Conservation (phyloP, 768 basidiomycete species). For the Suillus variegatus region DNA sequence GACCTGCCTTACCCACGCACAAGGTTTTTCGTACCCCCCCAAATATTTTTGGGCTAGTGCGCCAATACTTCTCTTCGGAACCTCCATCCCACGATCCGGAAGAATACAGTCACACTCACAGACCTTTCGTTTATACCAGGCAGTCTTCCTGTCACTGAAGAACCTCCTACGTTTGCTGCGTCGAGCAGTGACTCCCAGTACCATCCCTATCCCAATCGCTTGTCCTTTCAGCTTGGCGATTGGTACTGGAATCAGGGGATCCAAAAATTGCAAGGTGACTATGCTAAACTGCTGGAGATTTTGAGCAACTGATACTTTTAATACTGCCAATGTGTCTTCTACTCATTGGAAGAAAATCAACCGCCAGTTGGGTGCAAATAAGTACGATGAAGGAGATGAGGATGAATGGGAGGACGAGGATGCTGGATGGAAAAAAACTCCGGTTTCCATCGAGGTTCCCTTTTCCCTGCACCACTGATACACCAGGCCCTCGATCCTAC, state of each 20-base stretch:
- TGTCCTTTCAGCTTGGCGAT: not conserved
- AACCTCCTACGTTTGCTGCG: no score
- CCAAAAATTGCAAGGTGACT: not conserved
- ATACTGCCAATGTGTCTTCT: no score
- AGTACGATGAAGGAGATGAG: no score
- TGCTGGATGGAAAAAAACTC: no score
- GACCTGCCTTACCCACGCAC: not conserved
- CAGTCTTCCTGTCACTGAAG: not conserved
- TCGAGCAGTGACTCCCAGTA: not conserved
- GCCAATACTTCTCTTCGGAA: not conserved
- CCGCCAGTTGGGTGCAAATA: no score
- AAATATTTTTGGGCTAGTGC: not conserved
- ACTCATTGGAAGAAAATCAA: not conserved
- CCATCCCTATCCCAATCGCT: not conserved
- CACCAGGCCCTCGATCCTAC: not conserved
- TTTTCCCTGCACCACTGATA: not conserved
- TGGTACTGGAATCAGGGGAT: not conserved
- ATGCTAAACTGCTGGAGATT: not conserved
- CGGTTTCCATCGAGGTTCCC: no score
- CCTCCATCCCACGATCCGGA: not conserved
- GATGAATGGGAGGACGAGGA: no score
- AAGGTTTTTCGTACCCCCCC: not conserved
- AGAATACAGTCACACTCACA: not conserved
- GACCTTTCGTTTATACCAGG: not conserved
- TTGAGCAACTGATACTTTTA: not conserved